A percentile compares a stretch with the other conserved stretches of the same genome.
These are phyloP conservation scores for Arachis hypogaea DNA, from an alignment of 306 rosid genomes.

Conservation along the genomic window DNA sequence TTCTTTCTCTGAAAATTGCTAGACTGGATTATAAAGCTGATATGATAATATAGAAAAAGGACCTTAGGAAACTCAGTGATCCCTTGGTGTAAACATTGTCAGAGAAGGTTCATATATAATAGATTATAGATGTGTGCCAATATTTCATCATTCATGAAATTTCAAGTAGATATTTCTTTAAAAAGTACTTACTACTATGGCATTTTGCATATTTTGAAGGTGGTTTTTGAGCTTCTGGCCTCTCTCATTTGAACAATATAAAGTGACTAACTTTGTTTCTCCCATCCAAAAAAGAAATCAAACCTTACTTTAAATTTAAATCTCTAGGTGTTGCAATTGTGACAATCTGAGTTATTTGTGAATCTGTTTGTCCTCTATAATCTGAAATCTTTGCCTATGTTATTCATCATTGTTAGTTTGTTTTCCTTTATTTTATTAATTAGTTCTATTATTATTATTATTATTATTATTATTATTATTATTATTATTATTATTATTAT, in stretches of 20 bases:
- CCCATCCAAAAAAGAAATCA: too few species aligned
- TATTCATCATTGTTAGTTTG: not conserved
- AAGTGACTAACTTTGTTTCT: not conserved
- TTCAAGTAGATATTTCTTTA: not conserved
- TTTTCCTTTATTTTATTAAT: too few species aligned
- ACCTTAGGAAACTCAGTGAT: not conserved
- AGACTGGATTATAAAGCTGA: slow-evolving; percentile 3
- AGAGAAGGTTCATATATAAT: not conserved
- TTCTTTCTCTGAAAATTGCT: not conserved
- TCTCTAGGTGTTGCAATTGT: not conserved
- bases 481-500: too few species aligned
- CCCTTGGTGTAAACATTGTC: not conserved
- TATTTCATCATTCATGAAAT: not conserved
- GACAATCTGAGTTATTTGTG: not conserved
- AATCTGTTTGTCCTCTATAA: not conserved
- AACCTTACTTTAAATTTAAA: not conserved
- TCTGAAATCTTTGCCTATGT: not conserved
- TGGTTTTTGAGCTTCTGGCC: not conserved
- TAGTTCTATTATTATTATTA: too few species aligned
- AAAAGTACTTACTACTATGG: not conserved
- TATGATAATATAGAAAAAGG: not conserved
- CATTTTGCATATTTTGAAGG: not conserved
- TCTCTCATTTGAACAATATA: not conserved
- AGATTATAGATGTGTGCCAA: not conserved
- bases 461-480: too few species aligned